Evolutionary conservation across 768 basidiomycete species (phyloP), one percentile per base, ranked within the genome.

Genomic region (Collybia nuda): DNA sequence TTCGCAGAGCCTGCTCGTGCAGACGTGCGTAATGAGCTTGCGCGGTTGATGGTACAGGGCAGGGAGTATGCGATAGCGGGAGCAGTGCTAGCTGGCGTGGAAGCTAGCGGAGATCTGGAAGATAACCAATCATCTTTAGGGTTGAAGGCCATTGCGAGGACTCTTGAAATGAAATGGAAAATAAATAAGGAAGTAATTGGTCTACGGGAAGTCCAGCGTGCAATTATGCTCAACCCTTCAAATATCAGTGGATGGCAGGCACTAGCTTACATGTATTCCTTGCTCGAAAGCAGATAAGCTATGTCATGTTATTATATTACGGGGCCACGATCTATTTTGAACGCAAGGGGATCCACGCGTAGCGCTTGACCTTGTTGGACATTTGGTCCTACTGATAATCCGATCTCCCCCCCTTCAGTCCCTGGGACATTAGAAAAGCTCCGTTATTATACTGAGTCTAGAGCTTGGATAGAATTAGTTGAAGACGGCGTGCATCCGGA

Each of bases 161-260:
- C 61, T n/a, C 52, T 55, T 24, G 56, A 48, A 24, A 57, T 48
- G 41, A 14, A 32, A 53, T 51, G 47, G 46, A 51, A 35, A 32
- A 48, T 54, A 43, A 44, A 39, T 6, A 44, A 43, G 50, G 54
- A 35, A 54, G 14, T 14, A 11, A 18, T 5, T 18, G 77, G 78
- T 2, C 59, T 75, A 42, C 69, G 63, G 17, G 70, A 73, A 47
- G 82, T 82, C 11, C 86, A 89, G 59, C 80, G 80, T 59, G 82
- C 82, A 1, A 71, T 90, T 43, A 75, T 83, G 75, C 69, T 90
- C 41, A 67, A 75, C 2, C 86, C 86, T 15, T 81, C 77, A 58
- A 72, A 76, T 17, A 29, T 59, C 48, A 65, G 57, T 26, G 79
- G 72, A 48, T 91, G 88, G 90, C 65, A 74, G 57, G 75, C 77